These are phyloP conservation scores for Evansstolkia leycettana DNA, from an alignment of 495 filamentous ascomycete genomes.

Conservation along the genomic window DNA sequence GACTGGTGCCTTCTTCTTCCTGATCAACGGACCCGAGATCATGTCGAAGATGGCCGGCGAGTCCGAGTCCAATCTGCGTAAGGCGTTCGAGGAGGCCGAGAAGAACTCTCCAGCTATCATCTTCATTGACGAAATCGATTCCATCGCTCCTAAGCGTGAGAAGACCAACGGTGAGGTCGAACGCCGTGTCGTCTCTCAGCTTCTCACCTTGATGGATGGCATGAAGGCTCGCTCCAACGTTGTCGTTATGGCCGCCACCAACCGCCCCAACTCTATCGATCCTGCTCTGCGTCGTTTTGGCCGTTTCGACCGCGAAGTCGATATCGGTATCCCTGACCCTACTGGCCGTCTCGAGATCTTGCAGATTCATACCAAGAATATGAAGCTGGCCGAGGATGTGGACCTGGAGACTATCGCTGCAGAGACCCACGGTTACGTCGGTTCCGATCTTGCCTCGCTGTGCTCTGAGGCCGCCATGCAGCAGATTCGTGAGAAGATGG, in stretches of 20 bases:
- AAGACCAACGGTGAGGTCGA: slow-evolving; percentile 99
- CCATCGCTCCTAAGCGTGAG: slow-evolving; percentile 97
- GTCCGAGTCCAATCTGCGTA: slow-evolving; percentile 92
- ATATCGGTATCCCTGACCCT: slow-evolving; percentile 95
- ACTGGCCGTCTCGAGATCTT: slow-evolving; percentile 98
- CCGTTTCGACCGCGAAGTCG: slow-evolving; percentile 96
- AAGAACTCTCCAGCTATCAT: slow-evolving; percentile 99
- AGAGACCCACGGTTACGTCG: slow-evolving; percentile 98
- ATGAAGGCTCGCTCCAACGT: slow-evolving; percentile 99
- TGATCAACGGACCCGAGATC: slow-evolving; percentile 98
- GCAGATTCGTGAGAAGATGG: slow-evolving; percentile 99
- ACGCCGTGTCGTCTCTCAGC: slow-evolving; percentile 94
- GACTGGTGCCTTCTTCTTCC: slow-evolving; percentile 97
- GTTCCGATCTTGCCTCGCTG: slow-evolving; percentile 96
- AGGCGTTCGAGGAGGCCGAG: slow-evolving; percentile 97
- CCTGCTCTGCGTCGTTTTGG: slow-evolving; percentile 88
- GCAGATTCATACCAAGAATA: slow-evolving; percentile 99
- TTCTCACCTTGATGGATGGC: slow-evolving; percentile 96
- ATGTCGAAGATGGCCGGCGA: slow-evolving; percentile 99
- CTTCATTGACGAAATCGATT: slow-evolving; percentile 99
- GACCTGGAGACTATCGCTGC: slow-evolving; percentile 94
- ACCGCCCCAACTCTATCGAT: slow-evolving; percentile 93
- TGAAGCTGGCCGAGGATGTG: slow-evolving; percentile 96
- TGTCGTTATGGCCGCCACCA: slow-evolving; percentile 97
- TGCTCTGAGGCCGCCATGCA: slow-evolving; percentile 99